These are phyloP conservation scores for Amylocarpus encephaloides DNA, from an alignment of 2,329 filamentous ascomycete genomes.

Conservation along the genomic window DNA sequence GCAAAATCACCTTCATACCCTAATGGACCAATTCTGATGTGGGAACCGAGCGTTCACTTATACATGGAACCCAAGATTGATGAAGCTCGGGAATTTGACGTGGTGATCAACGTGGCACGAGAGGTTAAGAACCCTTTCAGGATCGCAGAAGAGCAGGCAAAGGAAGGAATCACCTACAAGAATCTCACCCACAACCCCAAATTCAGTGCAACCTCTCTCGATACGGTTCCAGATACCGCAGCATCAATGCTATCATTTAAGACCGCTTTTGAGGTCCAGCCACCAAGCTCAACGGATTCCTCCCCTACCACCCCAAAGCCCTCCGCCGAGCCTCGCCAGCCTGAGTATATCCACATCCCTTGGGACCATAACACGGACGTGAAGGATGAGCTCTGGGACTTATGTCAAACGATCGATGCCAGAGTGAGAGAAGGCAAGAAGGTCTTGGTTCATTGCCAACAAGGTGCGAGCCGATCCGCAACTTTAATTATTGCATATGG, in stretches of 20 bases:
- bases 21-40: slow-evolving; percentile 75
- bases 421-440: slow-evolving; percentile 67
- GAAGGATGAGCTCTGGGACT: slow-evolving; percentile 64
- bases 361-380: slow-evolving; percentile 91
- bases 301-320: slow-evolving; percentile 53
- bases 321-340: slow-evolving; percentile 41
- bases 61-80: slow-evolving; percentile 76
- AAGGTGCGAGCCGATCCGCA: slow-evolving; percentile 77
- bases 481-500: slow-evolving; percentile 84
- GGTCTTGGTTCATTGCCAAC: slow-evolving; percentile 78
- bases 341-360: slow-evolving; percentile 80
- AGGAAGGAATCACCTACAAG: slow-evolving; percentile 22
- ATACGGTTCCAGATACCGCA: slow-evolving; percentile 43
- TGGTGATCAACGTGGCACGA: slow-evolving; percentile 77
- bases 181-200: slow-evolving; percentile 4
- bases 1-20: slow-evolving; percentile 79
- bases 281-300: slow-evolving; percentile 27
- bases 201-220: background rate
- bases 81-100: slow-evolving; percentile 70
- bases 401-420: slow-evolving; percentile 72
- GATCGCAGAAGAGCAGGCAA: slow-evolving; percentile 29
- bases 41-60: slow-evolving; percentile 69
- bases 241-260: slow-evolving; percentile 51
- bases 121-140: slow-evolving; percentile 74
- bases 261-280: slow-evolving; percentile 54